Evolutionary conservation across 176 grass and related monocot species (phyloP), one percentile per base, ranked within the genome.

Genomic region (Avena sativa): DNA sequence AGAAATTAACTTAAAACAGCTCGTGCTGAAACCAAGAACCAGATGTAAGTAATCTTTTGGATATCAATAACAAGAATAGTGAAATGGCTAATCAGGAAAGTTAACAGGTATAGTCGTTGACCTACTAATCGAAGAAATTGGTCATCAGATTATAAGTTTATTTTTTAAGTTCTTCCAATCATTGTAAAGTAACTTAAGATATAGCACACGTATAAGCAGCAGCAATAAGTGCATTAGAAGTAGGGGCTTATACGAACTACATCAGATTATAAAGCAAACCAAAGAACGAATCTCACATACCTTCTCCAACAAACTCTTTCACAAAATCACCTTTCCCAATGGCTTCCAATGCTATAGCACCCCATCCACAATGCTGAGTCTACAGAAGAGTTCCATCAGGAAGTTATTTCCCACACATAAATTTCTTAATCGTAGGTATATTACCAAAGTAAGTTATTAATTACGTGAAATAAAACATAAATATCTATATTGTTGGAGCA

Each of bases 301-400:
- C 96, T 98, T 98, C 96, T 67, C 96, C 96, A 96, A 98, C 88
- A 86, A 95, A 98, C 51, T 98, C 96, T 53, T 96, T 94, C 74
- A 98, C 85, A 93, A 98, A 98, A 82, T 98, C 93, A 80, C 76
- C 94, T 88, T 94, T 89, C 59, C 90, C 88, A 81, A 98, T 87
- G 26, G 85, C 69, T 76, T 98, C 94, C 83, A 91, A 79, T 69
- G 92, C 88, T 66, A 81, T 61, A 77, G 87, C 85, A 12, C 97
- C 97, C 92, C 97, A 98, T 78, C 97, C 94, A 78, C 96, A 98
- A 85, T 86, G 59, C 68, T 90, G 70, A 48, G 96, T 96, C 96
- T 98, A 70, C 63, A 91, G 1, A 92, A 82, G 19, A 67, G 76
- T 9, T 19, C 25, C 38, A 82, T 49, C 61, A 70, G 25, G 51